Conservation (phyloP, 1,284 basidiomycete species). For the Malassezia vespertilionis region DNA sequence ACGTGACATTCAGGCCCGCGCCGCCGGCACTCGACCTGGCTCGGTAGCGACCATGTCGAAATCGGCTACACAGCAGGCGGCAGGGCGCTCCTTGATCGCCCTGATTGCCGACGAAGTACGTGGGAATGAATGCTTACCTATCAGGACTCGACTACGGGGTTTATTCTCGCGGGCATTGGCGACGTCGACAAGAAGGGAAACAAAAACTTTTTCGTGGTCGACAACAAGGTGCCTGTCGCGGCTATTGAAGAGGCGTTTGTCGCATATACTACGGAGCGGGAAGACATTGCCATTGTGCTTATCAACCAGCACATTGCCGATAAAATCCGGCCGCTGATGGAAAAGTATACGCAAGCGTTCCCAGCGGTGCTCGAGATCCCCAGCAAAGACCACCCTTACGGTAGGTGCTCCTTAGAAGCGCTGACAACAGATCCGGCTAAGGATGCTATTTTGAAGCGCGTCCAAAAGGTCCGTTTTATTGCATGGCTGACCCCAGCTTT, state of each 20-base stretch:
- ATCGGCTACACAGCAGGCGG: slow-evolving; percentile 16
- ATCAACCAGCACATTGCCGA: slow-evolving; percentile 54
- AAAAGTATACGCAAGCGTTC: slow-evolving; percentile 89
- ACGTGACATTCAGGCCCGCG: slow-evolving; percentile 11
- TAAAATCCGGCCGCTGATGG: slow-evolving; percentile 87
- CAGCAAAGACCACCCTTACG: slow-evolving; percentile 60
- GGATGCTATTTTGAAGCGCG: slow-evolving; percentile 90
- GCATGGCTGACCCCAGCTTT: slow-evolving; percentile 22
- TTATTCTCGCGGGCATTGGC: slow-evolving; percentile 46
- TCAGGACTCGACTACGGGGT: slow-evolving; percentile 43
- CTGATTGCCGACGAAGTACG: slow-evolving; percentile 19
- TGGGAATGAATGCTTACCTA: not conserved
- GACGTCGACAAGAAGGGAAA: slow-evolving; percentile 36
- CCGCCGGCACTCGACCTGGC: not conserved
- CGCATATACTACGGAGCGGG: slow-evolving; percentile 33
- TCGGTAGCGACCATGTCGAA: slow-evolving; percentile 8
- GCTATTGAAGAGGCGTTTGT: slow-evolving; percentile 41
- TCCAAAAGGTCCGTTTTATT: slow-evolving; percentile 57
- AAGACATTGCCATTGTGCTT: slow-evolving; percentile 45
- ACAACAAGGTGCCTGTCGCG: slow-evolving; percentile 35
- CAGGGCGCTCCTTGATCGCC: slow-evolving; percentile 18
- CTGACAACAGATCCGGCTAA: slow-evolving; percentile 75
- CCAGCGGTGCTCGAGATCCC: slow-evolving; percentile 95
- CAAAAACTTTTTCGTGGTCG: slow-evolving; percentile 46
- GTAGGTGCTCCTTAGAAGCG: slow-evolving; percentile 19